Evolutionary conservation across 2,329 filamentous ascomycete species (phyloP).

Genomic region (Ophiostoma ulmi): DNA sequence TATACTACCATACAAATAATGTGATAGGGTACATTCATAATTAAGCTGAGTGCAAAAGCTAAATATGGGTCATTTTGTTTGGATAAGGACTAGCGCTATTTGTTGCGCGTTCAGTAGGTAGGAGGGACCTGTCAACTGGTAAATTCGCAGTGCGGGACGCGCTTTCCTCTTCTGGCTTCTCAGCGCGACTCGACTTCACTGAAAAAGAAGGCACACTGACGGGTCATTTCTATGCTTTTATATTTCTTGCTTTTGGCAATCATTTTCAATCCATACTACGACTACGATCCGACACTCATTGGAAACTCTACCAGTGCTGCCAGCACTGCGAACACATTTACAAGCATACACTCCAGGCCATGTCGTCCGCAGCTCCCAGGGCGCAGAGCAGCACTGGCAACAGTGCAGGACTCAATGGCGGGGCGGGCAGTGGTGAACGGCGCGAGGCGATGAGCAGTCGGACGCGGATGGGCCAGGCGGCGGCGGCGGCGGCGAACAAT

Average conservation of each 20-base stretch:
- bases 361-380: slow-evolving; percentile 41
- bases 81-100: slow-evolving; percentile 1
- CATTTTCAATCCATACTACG: not conserved
- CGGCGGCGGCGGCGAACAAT: slow-evolving; percentile 18
- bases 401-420: slow-evolving; percentile 36
- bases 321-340: not conserved
- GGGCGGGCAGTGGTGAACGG: slow-evolving; percentile 27
- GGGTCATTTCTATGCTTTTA: not conserved
- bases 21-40: not conserved
- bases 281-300: not conserved
- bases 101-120: slow-evolving; percentile 11
- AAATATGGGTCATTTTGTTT: slow-evolving; percentile 20
- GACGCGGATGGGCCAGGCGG: slow-evolving; percentile 35
- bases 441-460: slow-evolving; percentile 18
- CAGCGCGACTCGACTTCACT: slow-evolving; percentile 19
- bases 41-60: slow-evolving; percentile 10
- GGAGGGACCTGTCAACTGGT: not conserved
- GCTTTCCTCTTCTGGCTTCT: slow-evolving; percentile 25
- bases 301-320: not conserved
- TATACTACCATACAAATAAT: not conserved
- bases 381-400: slow-evolving; percentile 39
- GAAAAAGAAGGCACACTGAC: slow-evolving; percentile 6
- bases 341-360: slow-evolving; percentile 28
- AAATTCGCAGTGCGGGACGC: slow-evolving; percentile 21
- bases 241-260: no score